Percentiles rank a stretch among this genome's conserved stretches.
Conservation (phyloP, 1,139 yeast species). For the Pichia sp. region DNA sequence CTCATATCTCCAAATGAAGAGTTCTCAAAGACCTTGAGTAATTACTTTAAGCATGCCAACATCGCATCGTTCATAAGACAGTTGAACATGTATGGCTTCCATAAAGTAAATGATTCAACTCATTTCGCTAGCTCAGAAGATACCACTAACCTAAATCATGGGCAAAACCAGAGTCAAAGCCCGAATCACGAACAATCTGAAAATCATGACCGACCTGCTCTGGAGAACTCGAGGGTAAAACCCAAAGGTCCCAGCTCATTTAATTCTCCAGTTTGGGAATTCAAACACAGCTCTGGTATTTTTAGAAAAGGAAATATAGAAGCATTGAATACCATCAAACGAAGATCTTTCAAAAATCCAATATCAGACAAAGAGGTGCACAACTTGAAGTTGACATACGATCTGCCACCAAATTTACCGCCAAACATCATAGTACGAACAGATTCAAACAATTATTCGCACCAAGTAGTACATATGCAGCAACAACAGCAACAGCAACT, state of each 20-base stretch:
- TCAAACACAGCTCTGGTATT: constrained; percentile 75
- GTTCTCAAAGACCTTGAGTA: constrained; percentile 57
- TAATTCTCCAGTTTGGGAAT: constrained; percentile 59
- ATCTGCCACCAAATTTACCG: constrained; percentile 7
- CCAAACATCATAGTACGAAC: not conserved
- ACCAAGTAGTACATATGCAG: constrained; percentile 1
- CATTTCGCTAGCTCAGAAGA: not conserved
- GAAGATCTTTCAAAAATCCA: constrained; percentile 44
- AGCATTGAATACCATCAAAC: constrained; percentile 58
- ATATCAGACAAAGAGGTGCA: constrained; percentile 28
- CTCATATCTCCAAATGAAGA: constrained; percentile 64
- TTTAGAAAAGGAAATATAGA: constrained; percentile 75
- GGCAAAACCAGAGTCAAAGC: not conserved
- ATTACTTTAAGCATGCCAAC: constrained; percentile 74
- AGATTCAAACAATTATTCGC: not conserved
- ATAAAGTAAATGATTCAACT: constrained; percentile 45
- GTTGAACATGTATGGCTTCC: constrained; percentile 75
- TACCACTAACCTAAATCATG: not conserved
- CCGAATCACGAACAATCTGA: not conserved
- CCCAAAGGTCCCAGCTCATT: not conserved
- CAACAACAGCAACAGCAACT: not conserved
- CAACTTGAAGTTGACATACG: constrained; percentile 23
- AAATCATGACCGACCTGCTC: not conserved
- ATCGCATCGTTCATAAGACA: constrained; percentile 70
- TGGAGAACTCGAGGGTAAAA: not conserved